A percentile compares a stretch with the other conserved stretches of the same genome.
Conservation (phyloP, 176 grass and related monocot species). For the Eleusine indica region DNA sequence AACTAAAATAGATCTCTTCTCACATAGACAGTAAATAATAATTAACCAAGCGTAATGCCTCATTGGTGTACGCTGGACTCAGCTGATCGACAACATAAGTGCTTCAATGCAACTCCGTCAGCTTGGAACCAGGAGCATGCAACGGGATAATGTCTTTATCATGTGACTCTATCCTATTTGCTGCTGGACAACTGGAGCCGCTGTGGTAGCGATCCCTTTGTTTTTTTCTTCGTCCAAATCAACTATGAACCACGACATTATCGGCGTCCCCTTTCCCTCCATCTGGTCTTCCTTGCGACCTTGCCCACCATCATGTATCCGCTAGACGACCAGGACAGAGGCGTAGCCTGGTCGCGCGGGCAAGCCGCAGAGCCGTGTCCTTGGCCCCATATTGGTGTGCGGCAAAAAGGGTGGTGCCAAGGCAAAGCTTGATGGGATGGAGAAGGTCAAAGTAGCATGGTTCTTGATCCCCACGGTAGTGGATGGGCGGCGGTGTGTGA, state of each 20-base stretch:
- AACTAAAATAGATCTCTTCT: constrained; percentile 20
- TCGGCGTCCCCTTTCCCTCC: constrained; percentile 36
- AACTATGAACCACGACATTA: constrained; percentile 58
- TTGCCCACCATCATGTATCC: constrained; percentile 75
- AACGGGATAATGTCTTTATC: constrained; percentile 33
- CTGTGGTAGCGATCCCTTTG: constrained; percentile 4
- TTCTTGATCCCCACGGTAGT: constrained; percentile 82
- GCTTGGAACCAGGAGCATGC: constrained; percentile 46
- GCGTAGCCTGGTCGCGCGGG: constrained; percentile 67
- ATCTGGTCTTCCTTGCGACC: constrained; percentile 62
- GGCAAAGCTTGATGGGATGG: constrained; percentile 71
- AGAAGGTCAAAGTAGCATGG: constrained; percentile 89
- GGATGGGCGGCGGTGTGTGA: constrained; percentile 63
- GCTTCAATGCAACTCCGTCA: background rate
- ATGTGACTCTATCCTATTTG: constrained; percentile 40
- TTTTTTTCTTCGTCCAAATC: constrained; percentile 75
- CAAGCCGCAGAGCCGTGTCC: constrained; percentile 25
- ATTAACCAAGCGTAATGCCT: constrained; percentile 12
- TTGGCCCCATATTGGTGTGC: no score
- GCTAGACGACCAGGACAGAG: constrained; percentile 11
- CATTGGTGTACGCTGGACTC: background rate
- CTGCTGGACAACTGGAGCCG: background rate
- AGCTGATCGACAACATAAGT: constrained; percentile 20
- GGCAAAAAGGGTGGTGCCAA: no score
- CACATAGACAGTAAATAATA: constrained; percentile 14